Base-by-base conservation (phyloP, 1,284 basidiomycete species). In the Porogramme epimiltina region DNA sequence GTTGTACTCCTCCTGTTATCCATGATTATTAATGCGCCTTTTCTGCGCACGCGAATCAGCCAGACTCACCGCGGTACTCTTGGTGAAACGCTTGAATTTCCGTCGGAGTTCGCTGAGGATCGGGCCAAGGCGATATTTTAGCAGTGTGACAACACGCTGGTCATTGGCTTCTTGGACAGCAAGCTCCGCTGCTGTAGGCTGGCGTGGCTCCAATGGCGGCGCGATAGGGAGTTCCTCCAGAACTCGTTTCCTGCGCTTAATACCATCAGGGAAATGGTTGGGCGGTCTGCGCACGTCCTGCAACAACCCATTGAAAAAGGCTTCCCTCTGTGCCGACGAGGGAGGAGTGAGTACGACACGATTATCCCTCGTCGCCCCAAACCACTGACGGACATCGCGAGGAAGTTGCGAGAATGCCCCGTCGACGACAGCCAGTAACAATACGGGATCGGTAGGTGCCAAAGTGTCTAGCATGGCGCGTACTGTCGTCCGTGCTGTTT, bases 31-130 rank as follows among this genome's bases (percentile, higher is more conserved):
- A 42, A 24, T 9, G 16, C 45, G 15, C 15, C 22, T 28, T 9
- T 31, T 39, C 33, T 38, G 28, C 10, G 10, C n/a, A 4, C 8
- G 34, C 33, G 38, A 16, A 20, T 49, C 15, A 54, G 49, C 31
- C 16, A 43, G 4, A 78, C 85, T 65, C 61, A 94, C 93, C 65
- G 80, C 83, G 39, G 93, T 90, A 38, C 82, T 76, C 67, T 94
- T 91, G 0, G 86, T 91, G 65, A 97, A 96, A 59, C 91, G 81
- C 75, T 94, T 94, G 72, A 91, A 96, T 73, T 96, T 95, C 67
- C 93, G 85, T 73, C 93, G 93, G 60, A 99, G 75, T 68, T 98
- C 95, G 2, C 81, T 82, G 36, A 98, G 73, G 44, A 98, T 89
- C 0, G 92, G 91, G 0, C 92, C 90, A 5, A 99, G 79, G 10